A percentile compares a stretch with the other conserved stretches of the same genome.
Conservation (phyloP, 1,284 basidiomycete species). For the Stereum hirsutum region DNA sequence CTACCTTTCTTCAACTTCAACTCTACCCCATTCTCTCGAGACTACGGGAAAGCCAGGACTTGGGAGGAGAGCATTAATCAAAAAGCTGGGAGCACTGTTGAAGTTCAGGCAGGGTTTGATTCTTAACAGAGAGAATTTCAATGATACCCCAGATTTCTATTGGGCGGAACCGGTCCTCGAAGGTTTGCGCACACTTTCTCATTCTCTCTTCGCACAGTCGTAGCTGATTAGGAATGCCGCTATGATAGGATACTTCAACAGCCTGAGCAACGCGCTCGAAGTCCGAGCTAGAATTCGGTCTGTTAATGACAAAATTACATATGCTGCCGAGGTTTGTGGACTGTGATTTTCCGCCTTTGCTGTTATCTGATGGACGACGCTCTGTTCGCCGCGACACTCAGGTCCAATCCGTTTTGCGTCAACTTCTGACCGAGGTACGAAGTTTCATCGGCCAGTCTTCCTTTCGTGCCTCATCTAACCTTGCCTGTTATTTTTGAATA, state of each 20-base stretch:
- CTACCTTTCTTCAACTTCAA: slow-evolving; percentile 75
- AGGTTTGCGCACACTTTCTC: too few relatives aligned
- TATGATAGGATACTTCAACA: slow-evolving; percentile 71
- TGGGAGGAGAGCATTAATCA: slow-evolving; percentile 69
- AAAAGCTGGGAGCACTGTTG: slow-evolving; percentile 83
- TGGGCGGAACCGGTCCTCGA: slow-evolving; percentile 88
- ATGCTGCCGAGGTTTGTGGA: slow-evolving; percentile 70
- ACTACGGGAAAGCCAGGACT: slow-evolving; percentile 77
- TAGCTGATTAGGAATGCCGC: too few relatives aligned
- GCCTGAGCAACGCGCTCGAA: slow-evolving; percentile 73
- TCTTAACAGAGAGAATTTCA: slow-evolving; percentile 80
- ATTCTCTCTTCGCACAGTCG: not conserved
- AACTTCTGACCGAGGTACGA: slow-evolving; percentile 70
- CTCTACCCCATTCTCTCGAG: slow-evolving; percentile 66
- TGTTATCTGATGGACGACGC: slow-evolving; percentile 5
- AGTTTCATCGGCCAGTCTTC: too few relatives aligned
- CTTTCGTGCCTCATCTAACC: not conserved
- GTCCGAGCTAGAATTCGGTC: slow-evolving; percentile 71
- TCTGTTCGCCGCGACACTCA: slow-evolving; percentile 16
- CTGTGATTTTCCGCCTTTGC: slow-evolving; percentile 3
- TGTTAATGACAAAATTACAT: slow-evolving; percentile 89
- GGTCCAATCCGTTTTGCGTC: slow-evolving; percentile 66
- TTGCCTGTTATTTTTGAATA: slow-evolving; percentile 19
- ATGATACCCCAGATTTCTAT: slow-evolving; percentile 85
- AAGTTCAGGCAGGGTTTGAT: slow-evolving; percentile 84